Evolutionary conservation across 371 early-diverging fungal genomes (phyloP).

Genomic region (Rhizopus delemar): DNA sequence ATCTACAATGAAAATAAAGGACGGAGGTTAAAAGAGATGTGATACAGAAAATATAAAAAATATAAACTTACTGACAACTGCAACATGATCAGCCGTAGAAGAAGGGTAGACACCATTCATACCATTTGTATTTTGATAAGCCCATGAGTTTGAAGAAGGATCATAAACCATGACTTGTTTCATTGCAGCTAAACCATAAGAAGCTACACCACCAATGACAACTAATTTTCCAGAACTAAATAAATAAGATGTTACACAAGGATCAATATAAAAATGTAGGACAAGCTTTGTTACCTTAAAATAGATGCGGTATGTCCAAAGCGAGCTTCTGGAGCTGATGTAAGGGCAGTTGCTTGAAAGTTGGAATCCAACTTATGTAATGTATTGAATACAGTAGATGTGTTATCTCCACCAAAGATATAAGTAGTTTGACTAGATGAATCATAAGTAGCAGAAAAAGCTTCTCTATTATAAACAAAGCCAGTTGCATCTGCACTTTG

Average conservation of each 20-base stretch:
- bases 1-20: constrained; percentile 14
- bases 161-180: constrained; percentile 31
- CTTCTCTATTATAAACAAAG: constrained; percentile 17
- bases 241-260: constrained; percentile 1
- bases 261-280: constrained; percentile 7
- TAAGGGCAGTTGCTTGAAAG: constrained; percentile 23
- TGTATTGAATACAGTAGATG: constrained; percentile 18
- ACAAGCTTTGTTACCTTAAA: constrained; percentile 27
- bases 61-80: constrained; percentile 34
- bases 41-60: constrained; percentile 1
- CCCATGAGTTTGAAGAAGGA: constrained; percentile 13
- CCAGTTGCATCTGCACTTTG: background rate
- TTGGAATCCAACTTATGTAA: constrained; percentile 31
- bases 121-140: constrained; percentile 10
- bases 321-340: constrained; percentile 16
- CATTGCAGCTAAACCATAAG: constrained; percentile 13
- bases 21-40: background rate
- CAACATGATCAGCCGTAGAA: constrained; percentile 30
- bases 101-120: constrained; percentile 20
- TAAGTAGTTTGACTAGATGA: constrained; percentile 21
- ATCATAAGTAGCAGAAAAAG: constrained; percentile 23
- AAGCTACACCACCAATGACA: constrained; percentile 40
- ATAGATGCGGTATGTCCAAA: constrained; percentile 45
- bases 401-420: constrained; percentile 37
- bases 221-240: constrained; percentile 43